Conservation (phyloP, 176 grass and related monocot genomes). For the Lolium multiflorum region DNA sequence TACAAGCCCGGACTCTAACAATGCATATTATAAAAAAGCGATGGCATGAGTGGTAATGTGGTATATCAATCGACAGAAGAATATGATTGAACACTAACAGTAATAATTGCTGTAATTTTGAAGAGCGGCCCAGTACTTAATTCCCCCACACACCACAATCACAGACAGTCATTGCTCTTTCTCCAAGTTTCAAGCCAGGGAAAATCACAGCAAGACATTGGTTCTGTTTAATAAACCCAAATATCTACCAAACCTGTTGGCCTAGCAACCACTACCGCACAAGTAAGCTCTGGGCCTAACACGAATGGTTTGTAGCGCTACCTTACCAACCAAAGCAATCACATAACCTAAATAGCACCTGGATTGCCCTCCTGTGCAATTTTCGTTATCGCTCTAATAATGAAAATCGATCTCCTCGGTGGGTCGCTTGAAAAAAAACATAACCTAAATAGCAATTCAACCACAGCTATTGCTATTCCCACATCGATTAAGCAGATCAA, state of each 20-base stretch:
- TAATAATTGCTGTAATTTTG: not conserved
- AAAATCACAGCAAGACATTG: not conserved
- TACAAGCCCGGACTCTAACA: not conserved
- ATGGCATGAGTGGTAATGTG: not conserved
- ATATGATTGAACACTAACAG: not conserved
- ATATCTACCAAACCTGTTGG: not conserved
- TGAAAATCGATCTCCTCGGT: no score
- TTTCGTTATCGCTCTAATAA: no score
- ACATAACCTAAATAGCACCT: no score
- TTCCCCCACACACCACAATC: not conserved
- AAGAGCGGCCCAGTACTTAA: not conserved
- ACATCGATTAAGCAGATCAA: not conserved
- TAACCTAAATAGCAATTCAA: not conserved
- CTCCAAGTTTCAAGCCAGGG: not conserved
- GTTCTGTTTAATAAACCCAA: no score
- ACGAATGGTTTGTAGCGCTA: not conserved
- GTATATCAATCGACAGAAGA: not conserved
- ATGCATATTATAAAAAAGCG: not conserved
- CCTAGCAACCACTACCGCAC: not conserved
- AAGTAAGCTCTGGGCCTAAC: not conserved
- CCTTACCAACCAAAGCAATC: not conserved
- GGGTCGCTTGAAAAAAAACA: no score
- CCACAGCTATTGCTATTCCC: not conserved
- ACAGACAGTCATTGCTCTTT: not conserved
- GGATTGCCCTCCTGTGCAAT: no score